phyloP scores from a whole-genome alignment of 2,329 filamentous ascomycete species.

The Raffaelea ambrosiae region DNA sequence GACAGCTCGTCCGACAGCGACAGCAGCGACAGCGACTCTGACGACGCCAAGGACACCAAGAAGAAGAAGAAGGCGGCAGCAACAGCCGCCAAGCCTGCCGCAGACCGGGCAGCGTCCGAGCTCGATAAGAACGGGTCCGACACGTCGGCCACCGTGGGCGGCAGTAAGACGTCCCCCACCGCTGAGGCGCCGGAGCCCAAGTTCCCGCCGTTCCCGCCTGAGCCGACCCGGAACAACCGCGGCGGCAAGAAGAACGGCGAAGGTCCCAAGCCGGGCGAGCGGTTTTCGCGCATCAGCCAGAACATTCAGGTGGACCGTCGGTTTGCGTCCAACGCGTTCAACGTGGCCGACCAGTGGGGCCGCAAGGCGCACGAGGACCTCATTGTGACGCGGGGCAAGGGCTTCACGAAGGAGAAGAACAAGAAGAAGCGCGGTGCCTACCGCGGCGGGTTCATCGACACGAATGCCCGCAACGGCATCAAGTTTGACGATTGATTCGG shows the following conservation, averaged over 20 bases:
- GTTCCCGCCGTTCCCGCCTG: slow-evolving; percentile 44
- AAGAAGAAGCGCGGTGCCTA: slow-evolving; percentile 93
- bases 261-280: slow-evolving; percentile 46
- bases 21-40: slow-evolving; percentile 6
- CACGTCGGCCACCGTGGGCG: slow-evolving; percentile 38
- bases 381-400: slow-evolving; percentile 86
- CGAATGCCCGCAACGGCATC: slow-evolving; percentile 71
- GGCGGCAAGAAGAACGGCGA: slow-evolving; percentile 30
- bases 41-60: slow-evolving; percentile 5
- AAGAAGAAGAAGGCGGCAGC: slow-evolving; percentile 13
- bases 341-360: slow-evolving; percentile 74
- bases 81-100: slow-evolving; percentile 7
- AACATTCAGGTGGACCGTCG: slow-evolving; percentile 59
- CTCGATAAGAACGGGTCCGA: slow-evolving; percentile 23
- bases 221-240: slow-evolving; percentile 33
- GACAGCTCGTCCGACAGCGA: slow-evolving; percentile 13
- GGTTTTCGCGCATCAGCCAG: slow-evolving; percentile 69
- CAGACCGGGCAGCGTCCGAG: slow-evolving; percentile 4
- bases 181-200: slow-evolving; percentile 24
- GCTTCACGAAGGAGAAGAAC: slow-evolving; percentile 99
- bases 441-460: slow-evolving; percentile 81
- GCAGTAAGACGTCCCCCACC: slow-evolving; percentile 44
- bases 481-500: slow-evolving; percentile 63
- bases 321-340: slow-evolving; percentile 70
- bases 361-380: slow-evolving; percentile 82